Evolutionary conservation across 106 monocot species (phyloP).

Genomic region (Dioscorea dumetorum): DNA sequence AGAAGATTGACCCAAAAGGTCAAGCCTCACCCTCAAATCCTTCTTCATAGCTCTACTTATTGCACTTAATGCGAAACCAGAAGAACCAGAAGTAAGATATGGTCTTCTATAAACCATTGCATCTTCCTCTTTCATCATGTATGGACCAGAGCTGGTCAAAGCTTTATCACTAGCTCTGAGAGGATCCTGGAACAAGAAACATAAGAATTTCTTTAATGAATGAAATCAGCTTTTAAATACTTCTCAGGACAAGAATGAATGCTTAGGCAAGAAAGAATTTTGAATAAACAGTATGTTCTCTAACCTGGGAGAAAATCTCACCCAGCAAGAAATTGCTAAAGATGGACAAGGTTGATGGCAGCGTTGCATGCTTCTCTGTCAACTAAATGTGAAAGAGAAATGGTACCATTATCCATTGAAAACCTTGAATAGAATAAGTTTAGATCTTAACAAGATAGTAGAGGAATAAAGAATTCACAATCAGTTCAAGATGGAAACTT

Average conservation of each 20-base stretch:
- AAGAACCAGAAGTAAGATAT: constrained; percentile 95
- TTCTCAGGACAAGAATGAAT: no score
- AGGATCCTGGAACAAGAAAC: constrained; percentile 59
- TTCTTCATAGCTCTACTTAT: constrained; percentile 81
- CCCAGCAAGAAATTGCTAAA: constrained; percentile 95
- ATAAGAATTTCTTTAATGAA: neutral
- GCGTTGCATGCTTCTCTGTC: constrained; percentile 63
- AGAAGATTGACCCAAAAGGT: no score
- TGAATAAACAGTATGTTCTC: neutral
- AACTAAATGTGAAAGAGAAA: constrained; percentile 25
- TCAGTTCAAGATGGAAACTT: neutral
- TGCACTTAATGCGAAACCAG: constrained; percentile 96
- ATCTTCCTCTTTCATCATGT: constrained; percentile 94
- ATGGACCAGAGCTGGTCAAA: constrained; percentile 81
- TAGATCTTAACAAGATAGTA: neutral
- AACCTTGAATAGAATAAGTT: neutral
- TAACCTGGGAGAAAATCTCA: constrained; percentile 97
- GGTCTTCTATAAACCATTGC: constrained; percentile 99
- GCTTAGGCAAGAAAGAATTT: no score
- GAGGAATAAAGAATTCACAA: neutral
- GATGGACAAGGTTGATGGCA: constrained; percentile 63
- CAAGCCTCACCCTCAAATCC: constrained; percentile 56
- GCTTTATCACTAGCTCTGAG: constrained; percentile 95
- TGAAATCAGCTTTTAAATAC: no score
- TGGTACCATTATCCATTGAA: neutral